Evolutionary conservation across 1,284 basidiomycete species (phyloP).

Genomic region (Schizopora paradoxa): DNA sequence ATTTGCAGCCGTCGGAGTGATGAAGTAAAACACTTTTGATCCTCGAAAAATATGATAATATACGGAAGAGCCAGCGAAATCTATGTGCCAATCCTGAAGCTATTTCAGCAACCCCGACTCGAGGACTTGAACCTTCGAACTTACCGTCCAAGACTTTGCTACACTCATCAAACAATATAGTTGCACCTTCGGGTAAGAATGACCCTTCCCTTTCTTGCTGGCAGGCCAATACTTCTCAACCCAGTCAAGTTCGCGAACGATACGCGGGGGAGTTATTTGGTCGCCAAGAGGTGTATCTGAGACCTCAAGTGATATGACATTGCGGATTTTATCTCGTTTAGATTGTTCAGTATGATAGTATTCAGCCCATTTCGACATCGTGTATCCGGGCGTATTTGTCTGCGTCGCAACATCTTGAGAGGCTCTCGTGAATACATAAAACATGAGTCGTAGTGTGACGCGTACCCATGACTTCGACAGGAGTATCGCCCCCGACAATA

Average conservation of each 20-base stretch:
- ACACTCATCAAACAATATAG: slow-evolving; percentile 94
- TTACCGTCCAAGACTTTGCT: slow-evolving; percentile 83
- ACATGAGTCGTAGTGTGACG: slow-evolving; percentile 14
- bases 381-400: slow-evolving; percentile 80
- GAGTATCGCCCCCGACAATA: slow-evolving; percentile 69
- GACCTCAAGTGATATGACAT: slow-evolving; percentile 87
- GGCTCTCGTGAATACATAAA: slow-evolving; percentile 7
- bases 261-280: slow-evolving; percentile 73
- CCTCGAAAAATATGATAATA: slow-evolving; percentile 89
- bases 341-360: slow-evolving; percentile 70
- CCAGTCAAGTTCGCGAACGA: slow-evolving; percentile 93
- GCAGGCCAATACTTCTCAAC: slow-evolving; percentile 93
- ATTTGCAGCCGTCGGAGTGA: slow-evolving; percentile 84
- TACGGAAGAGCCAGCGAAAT: slow-evolving; percentile 93
- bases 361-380: slow-evolving; percentile 83
- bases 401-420: slow-evolving; percentile 76
- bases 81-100: slow-evolving; percentile 88
- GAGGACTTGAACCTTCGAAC: slow-evolving; percentile 23
- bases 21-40: slow-evolving; percentile 90
- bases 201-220: slow-evolving; percentile 65
- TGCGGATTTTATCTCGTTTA: slow-evolving; percentile 77
- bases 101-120: slow-evolving; percentile 10
- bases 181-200: slow-evolving; percentile 89
- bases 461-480: slow-evolving; percentile 87
- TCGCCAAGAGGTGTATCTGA: slow-evolving; percentile 73